Conservation (phyloP, 148 eudicot species). For the Arbutus unedo region DNA sequence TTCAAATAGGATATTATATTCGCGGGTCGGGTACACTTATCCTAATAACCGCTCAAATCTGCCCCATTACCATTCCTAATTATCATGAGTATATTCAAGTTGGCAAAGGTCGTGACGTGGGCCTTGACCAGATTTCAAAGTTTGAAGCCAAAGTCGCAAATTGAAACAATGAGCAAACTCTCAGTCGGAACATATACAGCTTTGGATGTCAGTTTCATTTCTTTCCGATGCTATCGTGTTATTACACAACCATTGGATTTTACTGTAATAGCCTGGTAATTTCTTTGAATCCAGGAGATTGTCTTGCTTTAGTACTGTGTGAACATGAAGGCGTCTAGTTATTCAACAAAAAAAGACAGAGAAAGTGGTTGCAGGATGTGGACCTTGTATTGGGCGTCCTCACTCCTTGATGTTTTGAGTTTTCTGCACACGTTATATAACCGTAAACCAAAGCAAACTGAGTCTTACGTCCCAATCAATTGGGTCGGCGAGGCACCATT, state of each 20-base stretch:
- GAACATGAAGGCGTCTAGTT: background rate
- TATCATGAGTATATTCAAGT: conserved; percentile 96
- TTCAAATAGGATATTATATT: no score
- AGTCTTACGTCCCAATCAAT: no score
- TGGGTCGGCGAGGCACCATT: no score
- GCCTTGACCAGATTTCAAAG: conserved; percentile 86
- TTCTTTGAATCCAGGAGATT: background rate
- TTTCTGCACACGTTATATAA: background rate
- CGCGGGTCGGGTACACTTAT: no score
- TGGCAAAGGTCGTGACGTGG: conserved; percentile 99
- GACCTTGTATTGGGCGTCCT: background rate
- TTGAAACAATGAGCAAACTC: conserved; percentile 93
- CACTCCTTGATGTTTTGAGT: background rate
- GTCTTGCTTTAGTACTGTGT: background rate
- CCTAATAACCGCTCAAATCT: no score
- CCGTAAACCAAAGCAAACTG: background rate
- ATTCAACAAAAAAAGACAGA: no score
- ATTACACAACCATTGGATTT: conserved; percentile 92
- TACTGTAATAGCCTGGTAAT: conserved; percentile 86
- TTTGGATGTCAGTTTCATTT: conserved; percentile 89
- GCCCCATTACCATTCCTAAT: no score
- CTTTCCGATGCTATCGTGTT: conserved; percentile 93
- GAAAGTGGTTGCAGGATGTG: background rate
- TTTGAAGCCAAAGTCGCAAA: conserved; percentile 98
- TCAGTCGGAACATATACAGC: conserved; percentile 88